phyloP scores from a whole-genome alignment of 2,329 filamentous ascomycete species.

The Ceratocystis cacaofunesta region DNA sequence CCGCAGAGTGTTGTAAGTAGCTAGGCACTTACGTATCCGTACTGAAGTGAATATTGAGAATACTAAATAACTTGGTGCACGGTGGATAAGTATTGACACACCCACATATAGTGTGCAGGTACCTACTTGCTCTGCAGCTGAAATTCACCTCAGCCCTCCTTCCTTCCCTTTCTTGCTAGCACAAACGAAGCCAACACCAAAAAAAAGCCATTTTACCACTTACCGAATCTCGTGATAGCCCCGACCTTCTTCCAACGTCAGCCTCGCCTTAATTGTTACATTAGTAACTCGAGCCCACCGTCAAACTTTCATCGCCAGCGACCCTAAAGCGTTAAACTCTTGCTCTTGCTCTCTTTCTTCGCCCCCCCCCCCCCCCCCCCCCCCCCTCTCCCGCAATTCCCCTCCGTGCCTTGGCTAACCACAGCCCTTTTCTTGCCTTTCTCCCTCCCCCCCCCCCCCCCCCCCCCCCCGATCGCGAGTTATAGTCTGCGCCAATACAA shows the following conservation, averaged over 20 bases:
- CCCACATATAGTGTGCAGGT: neutral
- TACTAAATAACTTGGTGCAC: too few relatives aligned
- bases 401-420: too few relatives aligned
- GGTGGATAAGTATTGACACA: neutral
- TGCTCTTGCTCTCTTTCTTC: too few relatives aligned
- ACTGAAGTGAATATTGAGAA: too few relatives aligned
- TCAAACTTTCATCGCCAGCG: too few relatives aligned
- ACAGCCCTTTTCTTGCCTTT: too few relatives aligned
- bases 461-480: neutral
- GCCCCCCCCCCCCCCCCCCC: neutral
- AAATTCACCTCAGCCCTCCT: neutral
- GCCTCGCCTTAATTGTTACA: neutral
- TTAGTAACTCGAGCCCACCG: too few relatives aligned
- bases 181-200: neutral
- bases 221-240: neutral
- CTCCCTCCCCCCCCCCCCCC: too few relatives aligned
- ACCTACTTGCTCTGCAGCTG: neutral
- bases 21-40: too few relatives aligned
- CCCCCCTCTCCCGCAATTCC: too few relatives aligned
- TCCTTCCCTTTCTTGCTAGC: neutral
- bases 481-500: neutral
- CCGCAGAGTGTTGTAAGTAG: neutral
- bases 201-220: neutral
- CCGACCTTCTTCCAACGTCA: neutral
- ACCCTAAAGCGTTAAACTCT: too few relatives aligned